Percentiles rank a stretch among this genome's conserved stretches.
Conservation (phyloP, 371 early-diverging fungal genomes). For the Lichtheimia ornata region DNA sequence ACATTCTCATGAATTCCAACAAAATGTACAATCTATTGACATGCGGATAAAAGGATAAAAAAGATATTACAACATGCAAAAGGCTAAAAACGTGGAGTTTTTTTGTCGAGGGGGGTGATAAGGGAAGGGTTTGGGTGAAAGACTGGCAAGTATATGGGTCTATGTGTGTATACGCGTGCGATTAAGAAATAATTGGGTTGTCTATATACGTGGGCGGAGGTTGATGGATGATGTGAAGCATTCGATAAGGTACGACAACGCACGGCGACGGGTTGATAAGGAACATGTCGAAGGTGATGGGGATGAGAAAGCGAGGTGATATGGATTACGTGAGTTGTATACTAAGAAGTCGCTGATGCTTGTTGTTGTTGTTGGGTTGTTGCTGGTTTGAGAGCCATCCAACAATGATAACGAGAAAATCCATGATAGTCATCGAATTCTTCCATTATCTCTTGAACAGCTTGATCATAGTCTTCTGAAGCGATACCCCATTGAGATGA, state of each 20-base stretch:
- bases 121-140: no score
- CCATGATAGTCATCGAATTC: slow-evolving; percentile 48
- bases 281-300: neutral
- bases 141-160: no score
- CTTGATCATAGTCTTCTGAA: slow-evolving; percentile 44
- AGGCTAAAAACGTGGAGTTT: no score
- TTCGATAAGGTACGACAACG: neutral
- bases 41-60: neutral
- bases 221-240: neutral
- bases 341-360: slow-evolving; percentile 1
- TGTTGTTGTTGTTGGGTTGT: neutral
- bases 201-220: neutral
- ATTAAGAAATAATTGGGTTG: no score
- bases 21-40: neutral
- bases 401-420: slow-evolving; percentile 42
- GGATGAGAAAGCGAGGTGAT: neutral
- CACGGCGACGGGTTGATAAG: no score
- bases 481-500: slow-evolving; percentile 43
- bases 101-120: no score
- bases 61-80: neutral
- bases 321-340: neutral
- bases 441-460: slow-evolving; percentile 39
- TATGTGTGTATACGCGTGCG: no score
- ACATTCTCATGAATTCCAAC: neutral
- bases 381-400: slow-evolving; percentile 37